Evolutionary conservation across 2,329 filamentous ascomycete species (phyloP).

Genomic region (Xylaria sp.): DNA sequence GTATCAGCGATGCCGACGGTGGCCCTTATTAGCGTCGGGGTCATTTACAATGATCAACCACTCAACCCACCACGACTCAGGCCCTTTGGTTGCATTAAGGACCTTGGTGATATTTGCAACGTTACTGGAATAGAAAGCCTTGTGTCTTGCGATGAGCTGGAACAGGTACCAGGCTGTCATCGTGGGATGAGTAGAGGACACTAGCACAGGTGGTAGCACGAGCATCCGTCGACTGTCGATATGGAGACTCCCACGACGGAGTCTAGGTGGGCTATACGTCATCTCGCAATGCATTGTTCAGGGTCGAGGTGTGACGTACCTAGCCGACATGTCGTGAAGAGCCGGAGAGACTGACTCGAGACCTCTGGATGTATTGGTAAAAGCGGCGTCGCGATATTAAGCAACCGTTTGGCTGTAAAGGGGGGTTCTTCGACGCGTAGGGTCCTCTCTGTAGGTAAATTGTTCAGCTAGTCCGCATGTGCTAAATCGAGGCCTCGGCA

Average conservation of each 20-base stretch:
- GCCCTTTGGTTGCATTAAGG: constrained; percentile 22
- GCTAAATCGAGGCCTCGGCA: background rate
- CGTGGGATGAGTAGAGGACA: constrained; percentile 4
- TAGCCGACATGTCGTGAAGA: background rate
- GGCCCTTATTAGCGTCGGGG: constrained; percentile 18
- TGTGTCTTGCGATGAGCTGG: constrained; percentile 8
- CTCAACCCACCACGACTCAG: constrained; percentile 13
- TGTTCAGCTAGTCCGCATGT: background rate
- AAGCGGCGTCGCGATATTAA: too few relatives aligned
- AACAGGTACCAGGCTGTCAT: constrained; percentile 3
- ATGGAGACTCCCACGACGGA: background rate
- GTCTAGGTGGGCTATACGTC: constrained; percentile 3
- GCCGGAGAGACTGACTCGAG: background rate
- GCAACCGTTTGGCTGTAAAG: too few relatives aligned
- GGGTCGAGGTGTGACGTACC: constrained; percentile 8
- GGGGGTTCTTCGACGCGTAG: too few relatives aligned
- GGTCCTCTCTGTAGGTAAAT: too few relatives aligned
- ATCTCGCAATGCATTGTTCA: constrained; percentile 2
- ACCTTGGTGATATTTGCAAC: constrained; percentile 23
- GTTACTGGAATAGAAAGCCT: constrained; percentile 22
- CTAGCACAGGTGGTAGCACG: constrained; percentile 1
- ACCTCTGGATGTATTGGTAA: too few relatives aligned
- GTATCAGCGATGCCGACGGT: constrained; percentile 15
- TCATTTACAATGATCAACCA: constrained; percentile 17
- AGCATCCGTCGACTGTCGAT: background rate